Evolutionary conservation across 2,329 filamentous ascomycete species (phyloP).

Genomic region (Aspergillus ibericus): DNA sequence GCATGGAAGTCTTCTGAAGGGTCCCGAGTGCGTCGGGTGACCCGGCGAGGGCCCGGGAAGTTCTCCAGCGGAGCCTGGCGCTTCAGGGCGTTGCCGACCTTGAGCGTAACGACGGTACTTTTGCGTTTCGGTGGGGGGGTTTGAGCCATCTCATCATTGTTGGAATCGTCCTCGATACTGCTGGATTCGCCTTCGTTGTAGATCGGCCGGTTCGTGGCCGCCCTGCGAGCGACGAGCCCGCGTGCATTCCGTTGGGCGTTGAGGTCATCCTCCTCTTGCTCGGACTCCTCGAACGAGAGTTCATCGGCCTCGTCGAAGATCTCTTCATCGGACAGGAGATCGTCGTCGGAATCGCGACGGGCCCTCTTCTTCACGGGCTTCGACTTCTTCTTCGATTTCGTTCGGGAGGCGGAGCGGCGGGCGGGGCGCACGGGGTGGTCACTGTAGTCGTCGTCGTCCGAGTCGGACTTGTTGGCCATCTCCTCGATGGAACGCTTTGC

Average conservation of each 20-base stretch:
- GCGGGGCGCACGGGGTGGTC: constrained; percentile 35
- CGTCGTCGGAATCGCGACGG: constrained; percentile 50
- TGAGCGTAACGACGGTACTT: constrained; percentile 32
- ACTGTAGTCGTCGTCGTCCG: constrained; percentile 47
- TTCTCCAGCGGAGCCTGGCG: constrained; percentile 27
- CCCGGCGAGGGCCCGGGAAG: constrained; percentile 47
- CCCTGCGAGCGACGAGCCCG: constrained; percentile 57
- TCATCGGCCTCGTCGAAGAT: constrained; percentile 43
- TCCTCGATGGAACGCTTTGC: constrained; percentile 46
- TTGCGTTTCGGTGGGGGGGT: constrained; percentile 21
- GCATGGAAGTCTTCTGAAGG: constrained; percentile 57
- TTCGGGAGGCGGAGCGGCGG: constrained; percentile 27
- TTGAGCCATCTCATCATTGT: constrained; percentile 22
- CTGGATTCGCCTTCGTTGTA: constrained; percentile 59
- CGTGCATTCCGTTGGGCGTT: constrained; percentile 56
- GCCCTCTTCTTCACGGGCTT: constrained; percentile 39
- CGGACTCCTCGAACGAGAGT: constrained; percentile 46
- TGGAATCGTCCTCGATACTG: constrained; percentile 34
- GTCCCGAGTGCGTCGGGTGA: constrained; percentile 60
- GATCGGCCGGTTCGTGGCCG: constrained; percentile 54
- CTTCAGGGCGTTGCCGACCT: constrained; percentile 29
- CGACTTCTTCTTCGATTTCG: constrained; percentile 36
- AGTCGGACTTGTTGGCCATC: constrained; percentile 45
- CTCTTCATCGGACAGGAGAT: constrained; percentile 39
- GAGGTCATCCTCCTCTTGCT: constrained; percentile 45